Conservation (phyloP, 139 green algal species). For the Zygnema cylindricum region DNA sequence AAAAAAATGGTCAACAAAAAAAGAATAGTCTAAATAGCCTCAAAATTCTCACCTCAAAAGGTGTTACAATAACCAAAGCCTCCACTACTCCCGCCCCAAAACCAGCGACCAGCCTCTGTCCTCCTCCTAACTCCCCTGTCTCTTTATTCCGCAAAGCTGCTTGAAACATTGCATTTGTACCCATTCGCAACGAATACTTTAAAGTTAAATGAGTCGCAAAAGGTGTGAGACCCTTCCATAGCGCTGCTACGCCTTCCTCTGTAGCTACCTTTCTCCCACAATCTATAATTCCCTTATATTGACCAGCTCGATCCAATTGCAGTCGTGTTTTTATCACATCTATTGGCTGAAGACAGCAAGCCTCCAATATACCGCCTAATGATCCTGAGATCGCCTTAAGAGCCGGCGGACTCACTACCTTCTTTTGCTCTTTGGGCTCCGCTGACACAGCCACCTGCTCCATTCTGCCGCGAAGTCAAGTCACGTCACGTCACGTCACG, state of each 20-base stretch:
- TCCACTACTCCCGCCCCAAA: slow-evolving; percentile 88
- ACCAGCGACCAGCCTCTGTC: slow-evolving; percentile 74
- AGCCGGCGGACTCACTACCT: slow-evolving; percentile 15
- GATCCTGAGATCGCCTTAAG: slow-evolving; percentile 73
- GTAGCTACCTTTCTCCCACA: slow-evolving; percentile 75
- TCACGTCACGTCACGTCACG: too few relatives aligned
- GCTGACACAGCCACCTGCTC: too few relatives aligned
- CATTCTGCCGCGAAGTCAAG: too few relatives aligned
- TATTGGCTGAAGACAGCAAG: slow-evolving; percentile 88
- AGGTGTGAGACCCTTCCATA: slow-evolving; percentile 95
- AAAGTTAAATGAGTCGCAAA: slow-evolving; percentile 94
- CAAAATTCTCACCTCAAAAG: slow-evolving; percentile 78
- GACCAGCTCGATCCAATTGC: slow-evolving; percentile 82
- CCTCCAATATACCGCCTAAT: slow-evolving; percentile 89
- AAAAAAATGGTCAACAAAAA: too few relatives aligned
- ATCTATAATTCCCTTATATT: slow-evolving; percentile 86
- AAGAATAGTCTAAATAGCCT: too few relatives aligned
- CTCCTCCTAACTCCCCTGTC: slow-evolving; percentile 71
- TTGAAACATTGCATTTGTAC: slow-evolving; percentile 89
- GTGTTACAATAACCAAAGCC: slow-evolving; percentile 92
- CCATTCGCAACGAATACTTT: slow-evolving; percentile 95
- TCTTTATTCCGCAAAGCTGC: slow-evolving; percentile 72
- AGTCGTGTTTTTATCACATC: slow-evolving; percentile 94
- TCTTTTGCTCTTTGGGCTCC: background rate
- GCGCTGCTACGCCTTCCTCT: slow-evolving; percentile 81